Evolutionary conservation across 352 stramenopile genomes (phyloP).

Genomic region (Pythium pyrilobum): DNA sequence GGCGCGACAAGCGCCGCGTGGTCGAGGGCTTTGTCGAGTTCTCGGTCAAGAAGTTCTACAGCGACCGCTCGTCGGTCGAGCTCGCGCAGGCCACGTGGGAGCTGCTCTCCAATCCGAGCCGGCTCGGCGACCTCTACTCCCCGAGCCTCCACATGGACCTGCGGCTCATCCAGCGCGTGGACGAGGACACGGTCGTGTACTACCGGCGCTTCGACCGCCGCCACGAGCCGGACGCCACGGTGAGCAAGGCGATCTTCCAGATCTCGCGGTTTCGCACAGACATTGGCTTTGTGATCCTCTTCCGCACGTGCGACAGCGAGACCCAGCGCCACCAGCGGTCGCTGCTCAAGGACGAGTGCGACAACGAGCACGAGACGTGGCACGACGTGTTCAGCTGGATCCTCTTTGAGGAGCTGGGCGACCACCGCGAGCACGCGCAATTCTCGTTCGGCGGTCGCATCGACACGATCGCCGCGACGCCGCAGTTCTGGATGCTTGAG

Average conservation of each 20-base stretch:
- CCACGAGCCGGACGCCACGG: conserved; percentile 9
- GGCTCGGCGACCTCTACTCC: conserved; percentile 37
- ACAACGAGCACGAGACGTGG: conserved; percentile 27
- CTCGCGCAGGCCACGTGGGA: conserved; percentile 34
- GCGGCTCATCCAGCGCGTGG: conserved; percentile 43
- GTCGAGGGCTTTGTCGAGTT: conserved; percentile 42
- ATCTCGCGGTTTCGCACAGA: conserved; percentile 35
- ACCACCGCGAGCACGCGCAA: conserved; percentile 20
- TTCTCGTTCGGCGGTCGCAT: conserved; percentile 53
- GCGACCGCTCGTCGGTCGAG: conserved; percentile 19
- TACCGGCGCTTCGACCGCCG: conserved; percentile 35
- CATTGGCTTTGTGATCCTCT: conserved; percentile 35
- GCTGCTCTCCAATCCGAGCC: conserved; percentile 26
- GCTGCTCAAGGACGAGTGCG: neutral
- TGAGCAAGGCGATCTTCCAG: conserved; percentile 46
- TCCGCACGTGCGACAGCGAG: conserved; percentile 32
- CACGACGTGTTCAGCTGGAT: conserved; percentile 62
- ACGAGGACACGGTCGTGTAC: conserved; percentile 59
- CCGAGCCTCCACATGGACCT: conserved; percentile 29
- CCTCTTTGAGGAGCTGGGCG: conserved; percentile 32
- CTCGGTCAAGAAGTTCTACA: conserved; percentile 47
- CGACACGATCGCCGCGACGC: conserved; percentile 30
- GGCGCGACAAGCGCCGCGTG: conserved; percentile 39
- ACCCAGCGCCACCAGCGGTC: conserved; percentile 5
- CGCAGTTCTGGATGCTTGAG: conserved; percentile 60